Evolutionary conservation across 1,284 basidiomycete genomes (phyloP).

Genomic region (Vanrija sp.): DNA sequence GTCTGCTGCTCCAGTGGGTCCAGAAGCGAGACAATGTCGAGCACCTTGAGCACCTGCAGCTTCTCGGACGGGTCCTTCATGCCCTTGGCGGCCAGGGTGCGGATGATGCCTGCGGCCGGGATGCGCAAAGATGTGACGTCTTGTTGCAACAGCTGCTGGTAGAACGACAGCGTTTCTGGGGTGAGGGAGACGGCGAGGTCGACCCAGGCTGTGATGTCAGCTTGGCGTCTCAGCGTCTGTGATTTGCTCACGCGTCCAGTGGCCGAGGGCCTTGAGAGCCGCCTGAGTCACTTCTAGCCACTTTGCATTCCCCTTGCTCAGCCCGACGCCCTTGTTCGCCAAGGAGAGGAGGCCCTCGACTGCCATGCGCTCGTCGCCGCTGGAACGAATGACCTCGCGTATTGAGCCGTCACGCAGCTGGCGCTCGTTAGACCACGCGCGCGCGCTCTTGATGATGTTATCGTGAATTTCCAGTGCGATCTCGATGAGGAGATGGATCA

Average conservation of each 20-base stretch:
- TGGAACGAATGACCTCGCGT: constrained; percentile 80
- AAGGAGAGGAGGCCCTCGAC: constrained; percentile 84
- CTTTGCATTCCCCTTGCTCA: constrained; percentile 53
- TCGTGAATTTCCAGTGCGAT: constrained; percentile 90
- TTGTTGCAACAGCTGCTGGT: constrained; percentile 80
- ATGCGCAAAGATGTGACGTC: constrained; percentile 66
- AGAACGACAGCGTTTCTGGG: constrained; percentile 75
- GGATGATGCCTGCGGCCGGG: constrained; percentile 73
- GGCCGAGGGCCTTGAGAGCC: constrained; percentile 83
- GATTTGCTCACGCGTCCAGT: constrained; percentile 86
- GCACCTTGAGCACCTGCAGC: constrained; percentile 80
- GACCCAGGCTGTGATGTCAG: constrained; percentile 73
- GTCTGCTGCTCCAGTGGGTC: constrained; percentile 75
- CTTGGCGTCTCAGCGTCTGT: background rate
- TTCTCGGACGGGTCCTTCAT: constrained; percentile 90
- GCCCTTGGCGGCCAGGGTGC: constrained; percentile 83
- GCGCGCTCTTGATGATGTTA: constrained; percentile 78
- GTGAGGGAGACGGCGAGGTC: constrained; percentile 96
- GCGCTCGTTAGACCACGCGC: constrained; percentile 64
- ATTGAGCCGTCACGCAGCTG: constrained; percentile 75
- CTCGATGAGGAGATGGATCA: constrained; percentile 83
- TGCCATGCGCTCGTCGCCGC: constrained; percentile 75
- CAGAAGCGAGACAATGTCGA: constrained; percentile 76
- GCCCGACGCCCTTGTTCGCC: constrained; percentile 68
- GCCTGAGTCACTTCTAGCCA: constrained; percentile 79